Evolutionary conservation across 2,329 filamentous ascomycete species (phyloP).

Genomic region (Leptoxyphium fumago): DNA sequence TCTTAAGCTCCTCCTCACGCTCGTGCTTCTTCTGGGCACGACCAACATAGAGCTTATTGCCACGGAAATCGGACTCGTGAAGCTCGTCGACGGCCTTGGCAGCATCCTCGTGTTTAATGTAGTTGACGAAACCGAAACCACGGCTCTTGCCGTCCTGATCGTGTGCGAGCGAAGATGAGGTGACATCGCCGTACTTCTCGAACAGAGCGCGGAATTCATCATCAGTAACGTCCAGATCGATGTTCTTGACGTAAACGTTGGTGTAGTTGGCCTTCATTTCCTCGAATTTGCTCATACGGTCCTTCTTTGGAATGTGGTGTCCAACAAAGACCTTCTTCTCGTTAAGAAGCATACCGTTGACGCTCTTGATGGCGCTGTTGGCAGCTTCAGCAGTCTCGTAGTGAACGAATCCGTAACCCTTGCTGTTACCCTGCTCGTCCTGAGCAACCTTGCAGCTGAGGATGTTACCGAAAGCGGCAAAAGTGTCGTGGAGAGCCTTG

Average conservation of each 20-base stretch:
- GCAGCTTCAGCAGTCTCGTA: constrained; percentile 99
- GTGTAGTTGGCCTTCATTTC: constrained; percentile 99
- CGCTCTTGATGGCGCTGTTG: constrained; percentile 94
- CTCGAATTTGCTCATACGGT: constrained; percentile 99
- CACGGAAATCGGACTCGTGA: constrained; percentile 81
- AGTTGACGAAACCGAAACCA: constrained; percentile 94
- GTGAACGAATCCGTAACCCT: constrained; percentile 98
- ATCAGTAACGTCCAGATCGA: constrained; percentile 68
- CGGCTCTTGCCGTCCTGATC: constrained; percentile 94
- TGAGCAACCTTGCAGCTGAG: constrained; percentile 98
- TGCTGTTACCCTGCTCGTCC: constrained; percentile 92
- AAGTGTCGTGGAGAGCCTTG: constrained; percentile 99
- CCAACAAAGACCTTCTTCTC: constrained; percentile 99
- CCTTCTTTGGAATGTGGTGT: constrained; percentile 99
- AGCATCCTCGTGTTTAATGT: constrained; percentile 77
- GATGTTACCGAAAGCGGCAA: constrained; percentile 97
- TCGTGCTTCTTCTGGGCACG: constrained; percentile 99
- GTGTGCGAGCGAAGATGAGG: constrained; percentile 84
- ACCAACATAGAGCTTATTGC: constrained; percentile 93
- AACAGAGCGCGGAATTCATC: constrained; percentile 92
- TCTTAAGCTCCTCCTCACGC: constrained; percentile 97
- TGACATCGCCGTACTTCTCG: constrained; percentile 83
- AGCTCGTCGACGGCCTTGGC: constrained; percentile 77
- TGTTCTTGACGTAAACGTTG: constrained; percentile 99
- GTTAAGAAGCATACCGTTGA: constrained; percentile 98